Conservation (phyloP, 345 rosid genomes). For the Carallia pectinifolia region DNA sequence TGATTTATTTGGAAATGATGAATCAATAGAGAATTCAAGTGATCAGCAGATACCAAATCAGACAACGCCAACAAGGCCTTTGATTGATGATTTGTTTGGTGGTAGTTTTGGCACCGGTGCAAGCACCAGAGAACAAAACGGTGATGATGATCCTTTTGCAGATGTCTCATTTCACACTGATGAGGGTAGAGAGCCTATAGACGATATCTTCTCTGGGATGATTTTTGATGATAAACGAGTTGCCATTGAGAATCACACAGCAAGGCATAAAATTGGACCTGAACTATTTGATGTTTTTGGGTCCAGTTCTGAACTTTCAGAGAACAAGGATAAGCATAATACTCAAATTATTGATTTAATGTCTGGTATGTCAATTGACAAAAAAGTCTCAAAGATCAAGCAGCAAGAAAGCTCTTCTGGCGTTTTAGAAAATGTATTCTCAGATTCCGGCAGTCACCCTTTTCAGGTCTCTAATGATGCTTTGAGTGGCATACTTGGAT, state of each 20-base stretch:
- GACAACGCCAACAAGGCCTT: conserved; percentile 38
- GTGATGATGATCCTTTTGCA: conserved; percentile 78
- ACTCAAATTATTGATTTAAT: conserved; percentile 56
- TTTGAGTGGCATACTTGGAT: conserved; percentile 46
- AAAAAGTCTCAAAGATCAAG: conserved; percentile 33
- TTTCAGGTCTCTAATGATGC: conserved; percentile 43
- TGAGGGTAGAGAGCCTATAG: conserved; percentile 20
- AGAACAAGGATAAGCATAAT: conserved; percentile 39
- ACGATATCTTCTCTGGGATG: conserved; percentile 84
- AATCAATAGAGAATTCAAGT: conserved; percentile 33
- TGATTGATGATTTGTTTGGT: conserved; percentile 76
- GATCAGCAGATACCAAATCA: conserved; percentile 40
- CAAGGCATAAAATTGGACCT: conserved; percentile 27
- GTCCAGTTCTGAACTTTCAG: conserved; percentile 33
- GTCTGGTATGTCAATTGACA: conserved; percentile 63
- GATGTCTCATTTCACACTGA: conserved; percentile 70
- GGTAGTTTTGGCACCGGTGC: conserved; percentile 40
- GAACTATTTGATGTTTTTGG: conserved; percentile 70
- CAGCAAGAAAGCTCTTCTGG: conserved; percentile 42
- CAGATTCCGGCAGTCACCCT: conserved; percentile 37
- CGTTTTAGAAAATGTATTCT: conserved; percentile 40
- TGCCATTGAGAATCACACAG: conserved; percentile 35
- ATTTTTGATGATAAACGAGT: conserved; percentile 50
- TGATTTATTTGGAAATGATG: conserved; percentile 44
- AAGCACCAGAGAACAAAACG: conserved; percentile 40